Percentiles rank a stretch among this genome's conserved stretches.
Conservation (phyloP, 2,329 filamentous ascomycete genomes). For the Alternaria arbusti region DNA sequence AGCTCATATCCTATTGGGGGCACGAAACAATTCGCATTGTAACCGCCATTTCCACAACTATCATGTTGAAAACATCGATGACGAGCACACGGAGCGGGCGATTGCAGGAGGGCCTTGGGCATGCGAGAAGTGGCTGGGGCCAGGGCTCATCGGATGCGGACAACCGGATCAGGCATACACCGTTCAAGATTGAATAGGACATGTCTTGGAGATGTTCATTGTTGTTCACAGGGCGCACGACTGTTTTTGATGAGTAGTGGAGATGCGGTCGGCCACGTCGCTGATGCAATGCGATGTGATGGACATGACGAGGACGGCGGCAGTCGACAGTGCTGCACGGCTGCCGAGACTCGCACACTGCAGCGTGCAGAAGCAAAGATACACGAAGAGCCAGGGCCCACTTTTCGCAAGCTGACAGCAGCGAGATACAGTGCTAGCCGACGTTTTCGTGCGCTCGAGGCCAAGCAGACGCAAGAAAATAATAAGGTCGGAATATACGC, state of each 20-base stretch:
- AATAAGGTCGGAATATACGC: constrained; percentile 2
- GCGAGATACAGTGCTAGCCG: constrained; percentile 22
- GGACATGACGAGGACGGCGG: constrained; percentile 4
- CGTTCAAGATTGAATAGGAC: not conserved
- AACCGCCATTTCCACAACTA: not conserved
- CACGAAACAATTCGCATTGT: not conserved
- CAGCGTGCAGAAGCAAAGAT: constrained; percentile 20
- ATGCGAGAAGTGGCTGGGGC: constrained; percentile 13
- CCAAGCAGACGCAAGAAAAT: constrained; percentile 3
- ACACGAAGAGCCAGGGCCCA: constrained; percentile 17
- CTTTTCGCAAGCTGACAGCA: constrained; percentile 21
- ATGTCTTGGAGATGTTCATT: not conserved
- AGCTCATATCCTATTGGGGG: not conserved
- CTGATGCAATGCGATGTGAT: constrained; percentile 10
- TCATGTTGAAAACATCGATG: constrained; percentile 3
- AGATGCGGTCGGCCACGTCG: constrained; percentile 4
- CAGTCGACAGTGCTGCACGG: constrained; percentile 7
- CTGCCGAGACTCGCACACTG: constrained; percentile 10
- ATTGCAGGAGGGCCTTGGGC: constrained; percentile 1
- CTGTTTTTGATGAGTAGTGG: not conserved
- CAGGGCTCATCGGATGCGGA: constrained; percentile 15
- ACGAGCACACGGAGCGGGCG: constrained; percentile 12
- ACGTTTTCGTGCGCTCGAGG: constrained; percentile 17
- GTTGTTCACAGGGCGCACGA: not conserved
- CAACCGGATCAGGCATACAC: constrained; percentile 11